Conservation (phyloP, 805 yeast species). For the Metschnikowia vanudenii region DNA sequence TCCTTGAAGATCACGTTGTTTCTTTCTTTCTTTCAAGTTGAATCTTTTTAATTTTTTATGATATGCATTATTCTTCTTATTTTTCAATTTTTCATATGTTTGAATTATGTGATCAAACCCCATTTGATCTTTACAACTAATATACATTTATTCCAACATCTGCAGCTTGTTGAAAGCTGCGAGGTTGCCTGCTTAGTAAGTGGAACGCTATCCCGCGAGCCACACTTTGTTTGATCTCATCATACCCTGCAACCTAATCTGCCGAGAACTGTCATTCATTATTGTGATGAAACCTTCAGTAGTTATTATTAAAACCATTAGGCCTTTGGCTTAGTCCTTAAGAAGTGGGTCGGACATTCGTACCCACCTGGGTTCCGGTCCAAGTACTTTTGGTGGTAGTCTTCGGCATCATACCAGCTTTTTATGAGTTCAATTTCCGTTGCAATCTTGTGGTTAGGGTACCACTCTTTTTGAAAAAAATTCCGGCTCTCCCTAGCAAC, state of each 20-base stretch:
- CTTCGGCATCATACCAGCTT: slow-evolving; percentile 91
- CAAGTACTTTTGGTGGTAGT: slow-evolving; percentile 84
- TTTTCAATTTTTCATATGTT: no score
- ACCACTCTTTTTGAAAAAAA: slow-evolving; percentile 70
- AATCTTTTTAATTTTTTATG: background rate
- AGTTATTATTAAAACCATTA: slow-evolving; percentile 8
- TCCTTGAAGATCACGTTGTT: no score
- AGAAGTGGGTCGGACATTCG: slow-evolving; percentile 85
- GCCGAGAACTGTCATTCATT: no score
- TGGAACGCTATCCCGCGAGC: no score
- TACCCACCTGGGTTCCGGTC: slow-evolving; percentile 81
- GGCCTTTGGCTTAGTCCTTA: slow-evolving; percentile 60
- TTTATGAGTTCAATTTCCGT: slow-evolving; percentile 68
- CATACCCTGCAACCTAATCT: no score
- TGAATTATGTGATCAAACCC: no score
- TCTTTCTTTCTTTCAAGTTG: no score
- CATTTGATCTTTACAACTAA: background rate
- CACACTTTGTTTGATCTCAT: no score
- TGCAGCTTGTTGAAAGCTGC: background rate
- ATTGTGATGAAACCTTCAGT: no score
- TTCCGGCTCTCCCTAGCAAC: slow-evolving; percentile 47
- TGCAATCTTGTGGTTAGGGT: slow-evolving; percentile 62
- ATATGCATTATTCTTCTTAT: background rate
- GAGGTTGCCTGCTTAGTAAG: no score
- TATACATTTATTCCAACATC: background rate